phyloP scores from a whole-genome alignment of 2,329 filamentous ascomycete genomes.

The Alternaria arbusti region DNA sequence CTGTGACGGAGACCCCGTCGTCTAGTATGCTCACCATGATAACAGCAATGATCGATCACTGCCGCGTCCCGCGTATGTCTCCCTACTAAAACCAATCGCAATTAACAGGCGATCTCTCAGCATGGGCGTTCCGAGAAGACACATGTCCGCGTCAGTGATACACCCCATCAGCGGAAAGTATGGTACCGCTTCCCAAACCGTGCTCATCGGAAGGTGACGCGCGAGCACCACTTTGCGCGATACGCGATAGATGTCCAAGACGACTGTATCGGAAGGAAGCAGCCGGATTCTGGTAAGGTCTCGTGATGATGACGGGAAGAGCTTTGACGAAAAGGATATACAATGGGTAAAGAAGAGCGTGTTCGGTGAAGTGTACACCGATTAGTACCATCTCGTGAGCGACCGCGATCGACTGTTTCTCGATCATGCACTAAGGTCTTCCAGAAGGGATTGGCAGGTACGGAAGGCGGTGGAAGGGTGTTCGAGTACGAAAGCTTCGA shows the following conservation, averaged over 20 bases:
- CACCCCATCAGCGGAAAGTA: neutral
- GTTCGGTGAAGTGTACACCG: neutral
- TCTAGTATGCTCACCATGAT: neutral
- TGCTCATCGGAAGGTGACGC: constrained; percentile 37
- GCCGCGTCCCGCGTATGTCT: constrained; percentile 4
- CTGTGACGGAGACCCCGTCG: neutral
- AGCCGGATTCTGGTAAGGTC: neutral
- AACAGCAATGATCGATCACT: neutral
- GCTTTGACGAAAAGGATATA: neutral
- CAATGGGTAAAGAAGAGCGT: neutral
- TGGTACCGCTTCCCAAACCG: constrained; percentile 24
- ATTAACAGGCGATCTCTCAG: constrained; percentile 14
- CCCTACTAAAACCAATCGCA: constrained; percentile 18
- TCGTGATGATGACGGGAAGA: neutral
- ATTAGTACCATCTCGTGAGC: constrained; percentile 6
- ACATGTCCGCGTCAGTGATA: neutral
- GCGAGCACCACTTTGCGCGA: constrained; percentile 27
- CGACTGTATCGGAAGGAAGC: constrained; percentile 36
- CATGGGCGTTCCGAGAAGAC: constrained; percentile 23
- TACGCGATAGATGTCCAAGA: constrained; percentile 38
- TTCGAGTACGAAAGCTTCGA: neutral
- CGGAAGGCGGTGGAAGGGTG: neutral
- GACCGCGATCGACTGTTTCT: constrained; percentile 34
- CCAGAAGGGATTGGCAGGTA: neutral
- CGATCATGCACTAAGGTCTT: constrained; percentile 20